Evolutionary conservation across 73 alveolate genomes (phyloP), one percentile per base, ranked within the genome.

Genomic region (Paramecium pentaurelia): DNA sequence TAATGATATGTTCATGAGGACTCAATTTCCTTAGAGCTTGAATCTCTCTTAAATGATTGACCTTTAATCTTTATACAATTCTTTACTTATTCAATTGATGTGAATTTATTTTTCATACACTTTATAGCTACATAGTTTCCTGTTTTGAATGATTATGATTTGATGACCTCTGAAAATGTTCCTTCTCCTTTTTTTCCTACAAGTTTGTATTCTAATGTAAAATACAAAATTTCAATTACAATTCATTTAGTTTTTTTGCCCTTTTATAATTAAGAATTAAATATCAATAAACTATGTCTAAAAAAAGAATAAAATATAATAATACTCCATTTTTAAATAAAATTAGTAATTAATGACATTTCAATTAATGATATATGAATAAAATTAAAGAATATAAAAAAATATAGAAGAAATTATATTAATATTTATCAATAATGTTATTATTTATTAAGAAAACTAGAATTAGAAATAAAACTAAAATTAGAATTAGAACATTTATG

Each of bases 1-100:
- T 98, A 86, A 99, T 97, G 84, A 99, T 97, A 88, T 99, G 97
- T 59, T 99, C 99, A 87, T 98, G 99, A 60, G 99, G 99, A 60
- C 98, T 95, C 32, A 97, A 94, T 85, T 99, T 95, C 93, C 99
- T 88, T 25, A 98, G 93, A n/a, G 99, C 99, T 86, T 97, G 96
- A 70, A 98, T 96, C 94, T 98, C 99, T 87, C 99, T 94, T 71
- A 98, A 95, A 89, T 96, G 98, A 73, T 98, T 96, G 68, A 89
- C 89, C 86, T 77, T 22, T 27, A 71, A n/a, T 1, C 25, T 25
- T 73, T 38, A 44, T 37, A 30, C 2, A 73, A 37, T 18, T 25
- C 16, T 14, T 32, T 80, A 97, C 99, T 94, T 98, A 95, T 20
- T 98, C 99, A 58, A 97, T 77, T 49, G 96, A 86, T 44, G 93